Percentiles rank a stretch among this genome's conserved stretches.
Conservation (phyloP, 2,329 filamentous ascomycete species). For the Arthrobotrys pseudoclavata region DNA sequence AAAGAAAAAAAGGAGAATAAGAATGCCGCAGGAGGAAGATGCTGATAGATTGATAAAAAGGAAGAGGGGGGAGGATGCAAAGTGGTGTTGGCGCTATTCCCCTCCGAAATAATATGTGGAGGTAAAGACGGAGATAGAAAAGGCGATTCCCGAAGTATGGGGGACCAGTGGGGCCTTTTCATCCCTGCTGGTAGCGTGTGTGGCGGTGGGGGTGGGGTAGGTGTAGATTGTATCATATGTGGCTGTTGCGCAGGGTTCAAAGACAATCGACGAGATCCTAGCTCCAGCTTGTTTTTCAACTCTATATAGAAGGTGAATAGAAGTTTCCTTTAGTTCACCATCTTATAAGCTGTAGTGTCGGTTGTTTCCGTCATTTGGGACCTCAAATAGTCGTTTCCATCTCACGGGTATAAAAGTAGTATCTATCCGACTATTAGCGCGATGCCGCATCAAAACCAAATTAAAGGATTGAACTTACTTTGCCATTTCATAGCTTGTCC, state of each 20-base stretch:
- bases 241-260: not conserved
- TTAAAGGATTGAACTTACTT: slow-evolving; percentile 60
- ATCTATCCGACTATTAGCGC: slow-evolving; percentile 10
- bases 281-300: not conserved
- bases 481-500: slow-evolving; percentile 67
- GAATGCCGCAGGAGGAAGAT: slow-evolving; percentile 5
- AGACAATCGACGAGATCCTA: not conserved
- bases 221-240: slow-evolving; percentile 6
- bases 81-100: not conserved
- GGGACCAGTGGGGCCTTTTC: not conserved
- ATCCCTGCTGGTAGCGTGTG: slow-evolving; percentile 10
- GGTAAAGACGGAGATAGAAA: not conserved
- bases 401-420: slow-evolving; percentile 35
- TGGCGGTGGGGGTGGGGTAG: slow-evolving; percentile 20
- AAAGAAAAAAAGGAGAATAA: not conserved
- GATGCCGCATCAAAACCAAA: not conserved
- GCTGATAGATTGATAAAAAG: slow-evolving; percentile 1
- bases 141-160: slow-evolving; percentile 14
- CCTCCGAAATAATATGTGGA: not conserved
- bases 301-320: slow-evolving; percentile 9
- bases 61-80: not conserved
- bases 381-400: not conserved
- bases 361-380: not conserved
- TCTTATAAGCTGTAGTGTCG: not conserved
- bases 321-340: not conserved